Conservation (phyloP, 305 asterid genomes). For the Stenogyne calaminthoides region DNA sequence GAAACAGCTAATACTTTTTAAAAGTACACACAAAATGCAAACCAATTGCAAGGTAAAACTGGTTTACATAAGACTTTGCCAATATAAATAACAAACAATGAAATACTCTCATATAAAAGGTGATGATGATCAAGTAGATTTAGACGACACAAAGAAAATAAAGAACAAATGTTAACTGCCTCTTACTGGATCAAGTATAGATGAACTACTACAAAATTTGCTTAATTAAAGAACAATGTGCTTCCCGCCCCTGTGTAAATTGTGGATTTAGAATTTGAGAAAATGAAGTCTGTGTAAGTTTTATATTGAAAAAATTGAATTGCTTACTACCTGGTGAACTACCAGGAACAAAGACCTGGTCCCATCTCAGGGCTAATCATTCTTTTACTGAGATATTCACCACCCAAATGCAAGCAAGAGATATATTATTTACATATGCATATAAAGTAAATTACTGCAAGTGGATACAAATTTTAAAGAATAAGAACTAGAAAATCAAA, state of each 20-base stretch:
- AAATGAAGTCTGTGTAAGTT: neutral
- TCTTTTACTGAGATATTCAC: no score
- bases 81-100: neutral
- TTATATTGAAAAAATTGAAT: neutral
- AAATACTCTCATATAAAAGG: constrained; percentile 8
- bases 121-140: constrained; percentile 3
- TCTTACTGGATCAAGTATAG: neutral
- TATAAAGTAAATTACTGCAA: neutral
- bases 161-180: constrained; percentile 6
- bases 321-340: no score
- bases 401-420: no score
- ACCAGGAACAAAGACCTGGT: no score
- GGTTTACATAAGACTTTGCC: no score
- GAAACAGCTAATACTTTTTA: no score
- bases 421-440: no score
- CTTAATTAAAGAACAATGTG: neutral
- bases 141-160: neutral
- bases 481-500: constrained; percentile 10
- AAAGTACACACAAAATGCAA: no score
- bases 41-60: no score
- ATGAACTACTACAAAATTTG: neutral
- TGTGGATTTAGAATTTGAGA: no score
- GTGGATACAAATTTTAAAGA: neutral
- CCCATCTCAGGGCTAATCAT: no score
- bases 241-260: no score